phyloP scores from a whole-genome alignment of 257 asterid species.

The Galeopsis tetrahit region DNA sequence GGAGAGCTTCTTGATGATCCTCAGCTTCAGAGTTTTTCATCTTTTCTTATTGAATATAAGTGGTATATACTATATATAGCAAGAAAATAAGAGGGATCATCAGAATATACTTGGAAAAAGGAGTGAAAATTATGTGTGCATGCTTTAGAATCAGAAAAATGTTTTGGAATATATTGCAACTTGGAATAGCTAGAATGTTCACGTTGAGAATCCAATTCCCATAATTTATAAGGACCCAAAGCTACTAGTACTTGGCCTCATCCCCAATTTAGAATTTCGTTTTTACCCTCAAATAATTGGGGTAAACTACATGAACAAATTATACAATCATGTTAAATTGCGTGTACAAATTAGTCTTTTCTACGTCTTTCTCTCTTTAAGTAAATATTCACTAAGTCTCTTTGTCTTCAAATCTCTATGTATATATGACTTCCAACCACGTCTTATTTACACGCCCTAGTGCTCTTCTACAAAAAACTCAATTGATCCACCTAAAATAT shows the following conservation, averaged over 20 bases:
- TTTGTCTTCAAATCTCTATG: too few species aligned
- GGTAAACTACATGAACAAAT: too few species aligned
- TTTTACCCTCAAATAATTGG: neutral
- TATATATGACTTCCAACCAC: too few species aligned
- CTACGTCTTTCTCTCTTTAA: too few species aligned
- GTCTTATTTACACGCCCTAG: too few species aligned
- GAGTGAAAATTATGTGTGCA: neutral
- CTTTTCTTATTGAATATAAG: neutral
- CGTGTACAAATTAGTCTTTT: too few species aligned
- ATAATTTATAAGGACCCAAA: conserved; percentile 23
- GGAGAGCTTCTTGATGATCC: conserved; percentile 13
- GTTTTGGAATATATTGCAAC: conserved; percentile 16
- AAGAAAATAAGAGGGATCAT: neutral
- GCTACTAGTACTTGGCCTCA: neutral
- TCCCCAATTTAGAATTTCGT: neutral
- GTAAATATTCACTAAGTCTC: too few species aligned
- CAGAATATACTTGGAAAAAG: neutral
- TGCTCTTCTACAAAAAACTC: too few species aligned
- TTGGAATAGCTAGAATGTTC: neutral
- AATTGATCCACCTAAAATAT: too few species aligned
- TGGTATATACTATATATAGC: conserved; percentile 2
- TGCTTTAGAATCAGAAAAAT: conserved; percentile 27
- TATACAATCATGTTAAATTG: too few species aligned
- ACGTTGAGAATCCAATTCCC: conserved; percentile 32
- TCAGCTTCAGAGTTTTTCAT: conserved; percentile 31